Evolutionary conservation across 352 stramenopile species (phyloP).

Genomic region (Phytopythium cucurbitacearum): DNA sequence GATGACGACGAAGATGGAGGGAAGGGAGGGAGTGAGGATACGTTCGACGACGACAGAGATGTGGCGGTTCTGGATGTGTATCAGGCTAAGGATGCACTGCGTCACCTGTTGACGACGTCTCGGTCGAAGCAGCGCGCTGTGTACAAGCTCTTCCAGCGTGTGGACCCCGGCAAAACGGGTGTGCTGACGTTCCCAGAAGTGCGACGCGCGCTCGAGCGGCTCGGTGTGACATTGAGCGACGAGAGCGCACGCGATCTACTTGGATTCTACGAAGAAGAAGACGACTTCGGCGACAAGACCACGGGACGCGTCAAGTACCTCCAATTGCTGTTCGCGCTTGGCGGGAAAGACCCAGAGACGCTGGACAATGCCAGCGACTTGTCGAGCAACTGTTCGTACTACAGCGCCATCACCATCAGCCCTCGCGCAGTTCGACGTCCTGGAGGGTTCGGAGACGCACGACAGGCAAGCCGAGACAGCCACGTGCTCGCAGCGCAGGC

Average conservation of each 20-base stretch:
- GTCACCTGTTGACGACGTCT: conserved; percentile 45
- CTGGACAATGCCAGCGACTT: conserved; percentile 61
- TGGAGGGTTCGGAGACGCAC: conserved; percentile 9
- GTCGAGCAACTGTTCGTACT: conserved; percentile 78
- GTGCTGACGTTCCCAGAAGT: conserved; percentile 55
- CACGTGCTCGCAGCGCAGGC: conserved; percentile 37
- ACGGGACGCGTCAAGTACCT: conserved; percentile 58
- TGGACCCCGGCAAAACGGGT: conserved; percentile 52
- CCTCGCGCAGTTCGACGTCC: conserved; percentile 33
- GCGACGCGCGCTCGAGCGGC: conserved; percentile 49
- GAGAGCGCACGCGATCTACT: conserved; percentile 40
- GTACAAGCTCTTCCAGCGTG: conserved; percentile 58
- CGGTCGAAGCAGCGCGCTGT: conserved; percentile 36
- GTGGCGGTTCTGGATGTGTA: conserved; percentile 25
- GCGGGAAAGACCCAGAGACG: conserved; percentile 59
- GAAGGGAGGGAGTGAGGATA: conserved; percentile 7
- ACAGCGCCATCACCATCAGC: conserved; percentile 65
- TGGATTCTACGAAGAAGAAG: conserved; percentile 49
- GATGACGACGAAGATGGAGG: conserved; percentile 38
- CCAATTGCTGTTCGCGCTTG: conserved; percentile 53
- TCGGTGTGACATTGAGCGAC: conserved; percentile 37
- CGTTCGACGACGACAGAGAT: conserved; percentile 11
- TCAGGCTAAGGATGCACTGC: conserved; percentile 42
- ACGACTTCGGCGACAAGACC: conserved; percentile 30
- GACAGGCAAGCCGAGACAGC: conserved; percentile 22